Evolutionary conservation across 2,329 filamentous ascomycete genomes (phyloP).

Genomic region (Ascochyta fabae): DNA sequence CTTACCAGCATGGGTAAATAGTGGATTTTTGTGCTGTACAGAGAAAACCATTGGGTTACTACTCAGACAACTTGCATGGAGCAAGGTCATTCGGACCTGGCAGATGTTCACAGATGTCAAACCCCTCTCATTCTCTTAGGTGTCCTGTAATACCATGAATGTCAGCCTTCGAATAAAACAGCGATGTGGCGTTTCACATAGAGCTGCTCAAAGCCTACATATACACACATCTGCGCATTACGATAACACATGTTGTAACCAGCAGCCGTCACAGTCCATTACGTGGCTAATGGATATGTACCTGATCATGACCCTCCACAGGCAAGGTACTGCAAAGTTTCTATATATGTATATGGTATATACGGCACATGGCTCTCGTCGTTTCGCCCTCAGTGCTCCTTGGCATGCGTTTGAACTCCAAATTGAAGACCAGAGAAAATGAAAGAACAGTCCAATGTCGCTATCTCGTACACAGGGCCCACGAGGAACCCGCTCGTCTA

Average conservation of each 20-base stretch:
- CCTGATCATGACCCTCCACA: constrained; percentile 27
- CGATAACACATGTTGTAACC: background rate
- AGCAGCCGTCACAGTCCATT: constrained; percentile 26
- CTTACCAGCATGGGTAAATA: constrained; percentile 50
- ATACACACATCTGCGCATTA: background rate
- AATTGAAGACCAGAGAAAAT: constrained; percentile 22
- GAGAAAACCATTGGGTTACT: background rate
- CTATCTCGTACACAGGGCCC: constrained; percentile 22
- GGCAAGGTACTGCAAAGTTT: constrained; percentile 31
- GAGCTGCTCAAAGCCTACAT: background rate
- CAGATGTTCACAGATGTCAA: too few relatives aligned
- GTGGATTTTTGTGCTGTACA: background rate
- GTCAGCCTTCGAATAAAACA: background rate
- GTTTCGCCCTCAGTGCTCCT: constrained; percentile 37
- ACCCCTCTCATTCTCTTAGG: too few relatives aligned
- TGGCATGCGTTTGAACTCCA: constrained; percentile 30
- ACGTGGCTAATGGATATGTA: constrained; percentile 39
- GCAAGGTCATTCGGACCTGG: background rate
- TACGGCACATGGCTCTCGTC: constrained; percentile 37
- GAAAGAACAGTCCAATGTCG: constrained; percentile 9
- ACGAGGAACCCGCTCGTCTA: constrained; percentile 41
- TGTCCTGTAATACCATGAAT: too few relatives aligned
- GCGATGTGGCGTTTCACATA: background rate
- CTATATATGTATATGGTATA: constrained; percentile 36
- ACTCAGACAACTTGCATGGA: background rate